Evolutionary conservation across 2,329 filamentous ascomycete species (phyloP).

Genomic region (Trichoderma sp.): DNA sequence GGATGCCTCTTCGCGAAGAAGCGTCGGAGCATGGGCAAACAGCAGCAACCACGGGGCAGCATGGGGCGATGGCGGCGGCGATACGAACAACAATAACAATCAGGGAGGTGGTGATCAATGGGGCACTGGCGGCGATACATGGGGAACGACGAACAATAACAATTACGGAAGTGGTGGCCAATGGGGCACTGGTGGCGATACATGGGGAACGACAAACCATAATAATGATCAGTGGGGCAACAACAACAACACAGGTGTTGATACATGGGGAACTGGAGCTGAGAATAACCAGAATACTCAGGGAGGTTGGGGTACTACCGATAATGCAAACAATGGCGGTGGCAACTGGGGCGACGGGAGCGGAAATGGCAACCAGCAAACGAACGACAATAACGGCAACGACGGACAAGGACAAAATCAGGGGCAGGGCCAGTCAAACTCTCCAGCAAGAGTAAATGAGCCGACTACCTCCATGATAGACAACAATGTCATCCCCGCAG

Average conservation of each 20-base stretch:
- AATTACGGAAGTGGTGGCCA: no score
- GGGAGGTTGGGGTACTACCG: not conserved
- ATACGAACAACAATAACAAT: not conserved
- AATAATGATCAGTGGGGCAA: not conserved
- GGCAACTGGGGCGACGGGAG: slow-evolving; percentile 2
- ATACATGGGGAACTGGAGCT: not conserved
- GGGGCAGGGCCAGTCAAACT: not conserved
- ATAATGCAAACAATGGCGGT: not conserved
- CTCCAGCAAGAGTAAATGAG: not conserved
- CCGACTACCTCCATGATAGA: not conserved
- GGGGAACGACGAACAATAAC: not conserved
- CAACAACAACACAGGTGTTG: not conserved
- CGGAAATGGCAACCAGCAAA: not conserved
- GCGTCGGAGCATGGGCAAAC: slow-evolving; percentile 10
- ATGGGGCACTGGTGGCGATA: not conserved
- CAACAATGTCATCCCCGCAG: slow-evolving; percentile 8
- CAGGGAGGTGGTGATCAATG: not conserved
- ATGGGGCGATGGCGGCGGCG: not conserved
- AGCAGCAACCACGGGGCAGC: not conserved
- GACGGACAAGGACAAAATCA: slow-evolving; percentile 22
- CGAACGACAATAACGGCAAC: not conserved
- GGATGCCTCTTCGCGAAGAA: not conserved
- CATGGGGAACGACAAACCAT: not conserved
- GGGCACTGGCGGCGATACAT: not conserved
- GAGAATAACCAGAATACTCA: not conserved